Evolutionary conservation across 805 yeast species (phyloP), one percentile per base, ranked within the genome.

Genomic region (Candida xiaguanensis): DNA sequence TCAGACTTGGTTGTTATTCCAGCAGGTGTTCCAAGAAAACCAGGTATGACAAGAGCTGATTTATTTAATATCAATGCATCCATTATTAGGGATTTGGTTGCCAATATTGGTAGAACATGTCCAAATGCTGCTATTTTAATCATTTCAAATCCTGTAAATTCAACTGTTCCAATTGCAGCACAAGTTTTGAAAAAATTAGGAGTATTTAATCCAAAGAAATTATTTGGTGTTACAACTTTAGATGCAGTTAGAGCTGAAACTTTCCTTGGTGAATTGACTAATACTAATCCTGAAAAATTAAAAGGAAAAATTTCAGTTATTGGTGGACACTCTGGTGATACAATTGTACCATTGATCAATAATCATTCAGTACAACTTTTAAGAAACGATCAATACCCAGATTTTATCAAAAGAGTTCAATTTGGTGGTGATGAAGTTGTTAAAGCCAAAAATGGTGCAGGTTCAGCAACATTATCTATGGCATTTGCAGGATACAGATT

Each of bases 401-500:
- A 51, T 25, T 66, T 69, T 50, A 52, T 68, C 41, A 55, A 65
- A 53, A 56, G 75, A 47, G 75, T 69, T 27, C 75, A 68, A 50
- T 69, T 61, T 45, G 95, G 95, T 46, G 98, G 98, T 59, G 98
- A 90, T 61, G 97, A 91, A 66, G 95, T 90, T 34, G 98, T 90
- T 48, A 74, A 85, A 69, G 97, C 97, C 41, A 90, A 90, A 72
- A 83, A 86, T 53, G 97, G 97, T 48, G 82, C 82, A 38, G 97
- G 97, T 29, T 86, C 96, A 35, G 97, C 97, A 41, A 90, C 98
- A 26, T 74, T 90, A 50, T 85, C 95, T 22, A 91, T 90, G 97
- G 97, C 97, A 8, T 84, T 81, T 53, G 96, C 96, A 25, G 96
- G 95, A 25, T 86, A 77, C 71, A 75, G 82, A 51, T 84, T 88